Conservation (phyloP, 345 rosid genomes). For the Gossypium rotundifolium region DNA sequence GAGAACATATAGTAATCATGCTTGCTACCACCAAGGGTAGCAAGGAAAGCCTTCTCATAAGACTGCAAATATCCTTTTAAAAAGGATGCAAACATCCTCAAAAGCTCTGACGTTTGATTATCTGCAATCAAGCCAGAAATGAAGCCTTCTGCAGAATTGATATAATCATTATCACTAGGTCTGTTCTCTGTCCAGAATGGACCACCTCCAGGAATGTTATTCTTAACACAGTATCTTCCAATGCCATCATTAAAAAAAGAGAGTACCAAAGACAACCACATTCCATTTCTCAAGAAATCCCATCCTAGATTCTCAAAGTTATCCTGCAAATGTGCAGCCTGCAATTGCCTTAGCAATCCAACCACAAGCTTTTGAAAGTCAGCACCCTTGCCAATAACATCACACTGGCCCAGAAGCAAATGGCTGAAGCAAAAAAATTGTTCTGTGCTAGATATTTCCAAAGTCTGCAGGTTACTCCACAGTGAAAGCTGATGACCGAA, state of each 20-base stretch:
- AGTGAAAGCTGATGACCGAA: conserved; percentile 33
- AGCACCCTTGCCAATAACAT: conserved; percentile 34
- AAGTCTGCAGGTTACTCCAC: conserved; percentile 31
- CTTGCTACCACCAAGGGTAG: conserved; percentile 45
- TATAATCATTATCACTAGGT: conserved; percentile 38
- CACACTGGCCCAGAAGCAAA: conserved; percentile 38
- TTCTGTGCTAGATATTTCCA: conserved; percentile 41
- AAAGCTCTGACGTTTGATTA: conserved; percentile 40
- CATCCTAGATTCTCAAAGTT: conserved; percentile 59
- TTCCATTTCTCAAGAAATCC: conserved; percentile 75
- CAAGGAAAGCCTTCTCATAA: conserved; percentile 69
- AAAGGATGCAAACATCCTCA: conserved; percentile 56
- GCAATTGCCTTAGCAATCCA: conserved; percentile 41
- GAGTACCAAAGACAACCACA: conserved; percentile 70
- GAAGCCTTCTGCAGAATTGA: conserved; percentile 49
- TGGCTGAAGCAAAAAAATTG: conserved; percentile 53
- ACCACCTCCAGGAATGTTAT: conserved; percentile 38
- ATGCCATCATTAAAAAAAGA: conserved; percentile 63
- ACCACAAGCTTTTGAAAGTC: conserved; percentile 39
- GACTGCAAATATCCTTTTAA: conserved; percentile 45
- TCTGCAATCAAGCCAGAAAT: conserved; percentile 47
- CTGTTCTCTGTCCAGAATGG: conserved; percentile 42
- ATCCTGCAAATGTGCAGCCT: conserved; percentile 33
- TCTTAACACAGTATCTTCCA: conserved; percentile 39
- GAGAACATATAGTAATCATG: conserved; percentile 34